These are phyloP conservation scores for Cryptococcus sp. DNA, from an alignment of 1,284 basidiomycete species.

Conservation along the genomic window DNA sequence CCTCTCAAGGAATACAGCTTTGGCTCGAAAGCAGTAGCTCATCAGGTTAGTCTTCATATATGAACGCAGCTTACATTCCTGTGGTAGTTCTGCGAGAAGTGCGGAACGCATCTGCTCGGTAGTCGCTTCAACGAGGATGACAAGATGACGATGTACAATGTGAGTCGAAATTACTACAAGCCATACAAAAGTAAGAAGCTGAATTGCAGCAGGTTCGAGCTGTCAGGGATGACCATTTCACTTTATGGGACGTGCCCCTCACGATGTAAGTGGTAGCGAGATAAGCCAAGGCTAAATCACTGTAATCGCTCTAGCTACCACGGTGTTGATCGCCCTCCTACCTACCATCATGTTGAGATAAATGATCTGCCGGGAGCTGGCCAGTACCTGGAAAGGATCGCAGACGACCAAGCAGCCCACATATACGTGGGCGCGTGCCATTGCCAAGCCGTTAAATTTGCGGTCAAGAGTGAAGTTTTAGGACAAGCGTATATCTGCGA, in stretches of 20 bases:
- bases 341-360: constrained; percentile 11
- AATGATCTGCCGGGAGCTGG: constrained; percentile 14
- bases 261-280: constrained; percentile 9
- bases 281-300: neutral
- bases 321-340: constrained; percentile 15
- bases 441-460: constrained; percentile 25
- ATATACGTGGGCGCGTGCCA: constrained; percentile 23
- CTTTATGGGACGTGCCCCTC: constrained; percentile 17
- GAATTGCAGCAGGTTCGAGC: constrained; percentile 16
- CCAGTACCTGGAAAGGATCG: constrained; percentile 4
- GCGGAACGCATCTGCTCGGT: constrained; percentile 17
- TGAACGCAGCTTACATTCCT: neutral
- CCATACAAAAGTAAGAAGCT: neutral
- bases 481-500: constrained; percentile 13
- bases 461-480: constrained; percentile 12
- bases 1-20: constrained; percentile 17
- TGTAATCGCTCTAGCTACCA: constrained; percentile 9
- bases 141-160: constrained; percentile 17
- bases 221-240: constrained; percentile 17
- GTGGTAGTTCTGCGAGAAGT: constrained; percentile 19
- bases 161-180: neutral
- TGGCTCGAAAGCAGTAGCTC: constrained; percentile 13
- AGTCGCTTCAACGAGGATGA: constrained; percentile 4
- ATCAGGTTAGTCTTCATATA: constrained; percentile 13
- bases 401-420: constrained; percentile 6